phyloP scores from a whole-genome alignment of 352 stramenopile species.

The Globisporangium carolinianum region DNA sequence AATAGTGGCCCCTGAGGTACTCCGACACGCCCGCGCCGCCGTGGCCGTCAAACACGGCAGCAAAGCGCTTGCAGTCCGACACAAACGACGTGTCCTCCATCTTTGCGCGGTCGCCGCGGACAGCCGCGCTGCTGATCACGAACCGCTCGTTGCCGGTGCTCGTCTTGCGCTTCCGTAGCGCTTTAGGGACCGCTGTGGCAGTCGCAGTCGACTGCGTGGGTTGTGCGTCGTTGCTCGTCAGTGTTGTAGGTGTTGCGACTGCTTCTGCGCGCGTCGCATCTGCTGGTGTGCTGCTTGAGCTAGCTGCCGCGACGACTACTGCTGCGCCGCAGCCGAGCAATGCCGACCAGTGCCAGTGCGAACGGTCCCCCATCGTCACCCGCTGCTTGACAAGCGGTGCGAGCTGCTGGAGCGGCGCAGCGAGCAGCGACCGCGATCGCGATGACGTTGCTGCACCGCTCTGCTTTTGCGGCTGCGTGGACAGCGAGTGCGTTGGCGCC shows the following conservation, averaged over 20 bases:
- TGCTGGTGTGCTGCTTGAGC: not conserved
- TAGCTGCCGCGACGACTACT: not conserved
- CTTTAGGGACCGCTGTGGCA: not conserved
- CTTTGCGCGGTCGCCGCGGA: slow-evolving; percentile 61
- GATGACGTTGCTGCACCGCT: too few species aligned
- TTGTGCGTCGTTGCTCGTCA: not conserved
- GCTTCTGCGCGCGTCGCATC: not conserved
- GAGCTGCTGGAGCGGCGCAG: slow-evolving; percentile 1
- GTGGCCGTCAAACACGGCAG: slow-evolving; percentile 81
- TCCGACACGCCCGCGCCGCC: slow-evolving; percentile 61
- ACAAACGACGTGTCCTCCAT: slow-evolving; percentile 86
- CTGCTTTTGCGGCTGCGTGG: not conserved
- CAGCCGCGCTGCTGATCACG: slow-evolving; percentile 59
- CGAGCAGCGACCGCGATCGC: not conserved
- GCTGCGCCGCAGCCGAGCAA: slow-evolving; percentile 2
- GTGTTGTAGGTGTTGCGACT: not conserved
- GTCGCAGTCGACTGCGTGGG: too few species aligned
- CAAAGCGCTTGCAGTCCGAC: slow-evolving; percentile 73
- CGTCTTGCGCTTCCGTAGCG: slow-evolving; percentile 43
- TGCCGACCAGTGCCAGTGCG: not conserved
- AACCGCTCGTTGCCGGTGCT: slow-evolving; percentile 24
- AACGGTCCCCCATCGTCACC: not conserved
- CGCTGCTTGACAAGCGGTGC: not conserved
- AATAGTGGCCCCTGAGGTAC: slow-evolving; percentile 60
- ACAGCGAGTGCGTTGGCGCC: not conserved